Conservation (phyloP, 2,329 filamentous ascomycete species). For the Claviceps pazoutovae region DNA sequence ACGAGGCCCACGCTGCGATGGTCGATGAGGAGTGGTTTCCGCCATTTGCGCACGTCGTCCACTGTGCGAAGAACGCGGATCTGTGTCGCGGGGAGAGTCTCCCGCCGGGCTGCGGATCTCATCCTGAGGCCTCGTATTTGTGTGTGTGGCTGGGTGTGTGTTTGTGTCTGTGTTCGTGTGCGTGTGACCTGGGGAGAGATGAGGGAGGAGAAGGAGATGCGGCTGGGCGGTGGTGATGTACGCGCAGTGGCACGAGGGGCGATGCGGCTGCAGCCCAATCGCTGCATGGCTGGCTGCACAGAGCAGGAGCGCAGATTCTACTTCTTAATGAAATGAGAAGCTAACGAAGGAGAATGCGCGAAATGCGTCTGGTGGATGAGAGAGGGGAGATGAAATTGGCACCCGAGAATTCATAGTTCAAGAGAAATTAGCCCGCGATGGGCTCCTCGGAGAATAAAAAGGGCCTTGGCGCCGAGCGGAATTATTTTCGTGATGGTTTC, state of each 20-base stretch:
- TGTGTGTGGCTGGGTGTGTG: background rate
- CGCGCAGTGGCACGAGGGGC: background rate
- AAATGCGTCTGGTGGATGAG: no score
- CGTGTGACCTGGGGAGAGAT: background rate
- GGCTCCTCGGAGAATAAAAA: background rate
- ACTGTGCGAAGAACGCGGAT: constrained; percentile 69
- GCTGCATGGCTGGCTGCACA: background rate
- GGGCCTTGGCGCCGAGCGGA: constrained; percentile 1
- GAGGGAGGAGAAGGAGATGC: constrained; percentile 8
- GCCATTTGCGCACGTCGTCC: constrained; percentile 53
- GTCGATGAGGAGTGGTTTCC: constrained; percentile 49
- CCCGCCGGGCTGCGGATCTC: constrained; percentile 11
- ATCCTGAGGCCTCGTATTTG: constrained; percentile 9
- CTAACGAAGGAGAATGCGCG: no score
- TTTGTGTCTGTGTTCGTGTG: no score
- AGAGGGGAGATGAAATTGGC: no score
- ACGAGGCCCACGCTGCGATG: constrained; percentile 72
- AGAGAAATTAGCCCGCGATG: background rate
- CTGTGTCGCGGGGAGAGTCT: constrained; percentile 39
- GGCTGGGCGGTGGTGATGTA: background rate
- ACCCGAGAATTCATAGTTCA: background rate
- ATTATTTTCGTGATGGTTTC: constrained; percentile 28
- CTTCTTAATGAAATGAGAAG: no score
- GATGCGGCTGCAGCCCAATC: background rate
- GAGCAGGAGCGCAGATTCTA: background rate